Conservation (phyloP, 768 basidiomycete species). For the Tricholoma flavovirens region DNA sequence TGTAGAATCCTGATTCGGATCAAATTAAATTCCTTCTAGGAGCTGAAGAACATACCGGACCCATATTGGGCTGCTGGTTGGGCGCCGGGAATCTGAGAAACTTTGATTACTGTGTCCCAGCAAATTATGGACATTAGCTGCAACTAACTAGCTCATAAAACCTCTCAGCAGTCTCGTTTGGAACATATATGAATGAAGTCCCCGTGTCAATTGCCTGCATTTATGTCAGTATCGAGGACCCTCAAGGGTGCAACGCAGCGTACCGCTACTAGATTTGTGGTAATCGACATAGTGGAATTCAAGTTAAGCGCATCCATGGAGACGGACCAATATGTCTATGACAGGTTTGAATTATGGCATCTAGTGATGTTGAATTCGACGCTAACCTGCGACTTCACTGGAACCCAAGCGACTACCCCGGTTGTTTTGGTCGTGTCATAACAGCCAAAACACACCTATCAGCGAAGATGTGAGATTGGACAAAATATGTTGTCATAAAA, state of each 20-base stretch:
- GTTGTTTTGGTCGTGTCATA: conserved; percentile 29
- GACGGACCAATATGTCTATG: conserved; percentile 59
- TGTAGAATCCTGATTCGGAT: conserved; percentile 39
- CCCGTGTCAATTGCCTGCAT: conserved; percentile 62
- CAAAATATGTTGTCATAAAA: neutral
- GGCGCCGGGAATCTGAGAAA: conserved; percentile 45
- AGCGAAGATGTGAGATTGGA: neutral
- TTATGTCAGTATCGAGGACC: neutral
- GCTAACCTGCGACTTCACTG: conserved; percentile 32
- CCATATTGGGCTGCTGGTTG: conserved; percentile 37
- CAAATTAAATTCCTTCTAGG: neutral
- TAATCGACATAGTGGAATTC: conserved; percentile 10
- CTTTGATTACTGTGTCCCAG: neutral
- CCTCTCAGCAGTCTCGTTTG: conserved; percentile 31
- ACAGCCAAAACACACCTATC: conserved; percentile 30
- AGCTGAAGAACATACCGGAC: conserved; percentile 21
- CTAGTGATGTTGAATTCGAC: neutral
- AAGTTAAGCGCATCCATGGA: conserved; percentile 40
- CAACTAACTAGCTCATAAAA: conserved; percentile 42
- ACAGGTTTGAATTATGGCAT: neutral
- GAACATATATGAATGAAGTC: conserved; percentile 59
- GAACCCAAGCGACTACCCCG: conserved; percentile 27
- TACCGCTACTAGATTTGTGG: conserved; percentile 33
- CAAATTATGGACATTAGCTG: neutral
- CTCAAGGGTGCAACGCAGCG: conserved; percentile 11